phyloP scores from a whole-genome alignment of 2,329 filamentous ascomycete species.

The Cladorrhinum sp. region DNA sequence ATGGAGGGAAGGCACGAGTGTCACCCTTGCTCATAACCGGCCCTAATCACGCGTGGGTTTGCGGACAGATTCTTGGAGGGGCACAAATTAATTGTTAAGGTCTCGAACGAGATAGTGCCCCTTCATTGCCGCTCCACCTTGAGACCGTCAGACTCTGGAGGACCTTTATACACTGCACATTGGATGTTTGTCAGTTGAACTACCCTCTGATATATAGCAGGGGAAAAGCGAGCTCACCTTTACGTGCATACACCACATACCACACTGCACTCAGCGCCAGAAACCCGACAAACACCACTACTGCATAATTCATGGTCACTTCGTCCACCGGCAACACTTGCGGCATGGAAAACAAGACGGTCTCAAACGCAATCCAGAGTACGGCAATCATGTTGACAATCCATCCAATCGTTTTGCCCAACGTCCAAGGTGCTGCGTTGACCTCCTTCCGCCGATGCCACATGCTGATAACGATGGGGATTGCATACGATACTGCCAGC shows the following conservation, averaged over 20 bases:
- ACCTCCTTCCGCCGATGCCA: constrained; percentile 46
- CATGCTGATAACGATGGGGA: constrained; percentile 53
- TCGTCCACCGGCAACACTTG: constrained; percentile 44
- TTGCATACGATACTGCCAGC: constrained; percentile 53
- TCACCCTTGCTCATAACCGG: not conserved
- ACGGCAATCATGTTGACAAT: constrained; percentile 46
- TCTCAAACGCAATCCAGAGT: constrained; percentile 50
- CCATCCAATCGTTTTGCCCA: constrained; percentile 41
- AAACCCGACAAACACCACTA: constrained; percentile 55
- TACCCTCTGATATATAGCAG: not conserved
- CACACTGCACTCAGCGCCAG: constrained; percentile 44
- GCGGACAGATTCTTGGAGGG: too few species aligned
- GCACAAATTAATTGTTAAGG: not conserved
- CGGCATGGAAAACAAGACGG: constrained; percentile 55
- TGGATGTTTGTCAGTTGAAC: constrained; percentile 1
- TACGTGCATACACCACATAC: constrained; percentile 50
- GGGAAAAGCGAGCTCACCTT: constrained; percentile 42
- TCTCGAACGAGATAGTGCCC: not conserved
- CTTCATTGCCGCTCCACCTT: constrained; percentile 6
- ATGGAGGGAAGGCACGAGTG: not conserved
- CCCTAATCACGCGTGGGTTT: not conserved
- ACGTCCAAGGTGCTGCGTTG: constrained; percentile 46
- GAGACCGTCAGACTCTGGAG: constrained; percentile 29
- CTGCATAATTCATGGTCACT: constrained; percentile 54
- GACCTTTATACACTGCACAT: constrained; percentile 28